These are phyloP conservation scores for Carpinus viminea DNA, from an alignment of 306 rosid genomes.

Conservation along the genomic window DNA sequence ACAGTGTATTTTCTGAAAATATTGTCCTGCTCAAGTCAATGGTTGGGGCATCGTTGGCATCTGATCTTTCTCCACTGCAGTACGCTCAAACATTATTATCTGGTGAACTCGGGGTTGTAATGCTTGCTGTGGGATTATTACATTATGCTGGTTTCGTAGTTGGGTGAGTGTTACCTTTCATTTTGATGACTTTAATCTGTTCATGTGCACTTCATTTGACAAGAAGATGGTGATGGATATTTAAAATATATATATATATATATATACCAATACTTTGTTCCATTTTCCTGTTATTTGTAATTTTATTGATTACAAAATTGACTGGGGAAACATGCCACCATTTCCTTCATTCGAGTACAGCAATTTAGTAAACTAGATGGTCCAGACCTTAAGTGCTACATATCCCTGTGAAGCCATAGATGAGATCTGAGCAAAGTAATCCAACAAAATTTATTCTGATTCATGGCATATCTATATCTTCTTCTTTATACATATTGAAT, in stretches of 20 bases:
- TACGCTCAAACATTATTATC: slow-evolving; percentile 23
- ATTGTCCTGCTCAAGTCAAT: slow-evolving; percentile 31
- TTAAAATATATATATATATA: not conserved
- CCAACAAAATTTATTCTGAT: too few species aligned
- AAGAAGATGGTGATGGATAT: not conserved
- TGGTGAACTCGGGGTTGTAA: slow-evolving; percentile 35
- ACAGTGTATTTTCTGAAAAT: slow-evolving; percentile 47
- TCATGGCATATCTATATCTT: not conserved
- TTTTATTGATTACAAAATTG: not conserved
- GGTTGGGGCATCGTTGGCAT: slow-evolving; percentile 27
- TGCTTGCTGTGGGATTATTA: slow-evolving; percentile 39
- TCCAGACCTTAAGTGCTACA: not conserved
- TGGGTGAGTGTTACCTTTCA: slow-evolving; percentile 35
- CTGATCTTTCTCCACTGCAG: slow-evolving; percentile 30
- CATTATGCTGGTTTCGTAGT: slow-evolving; percentile 44
- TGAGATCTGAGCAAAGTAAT: not conserved
- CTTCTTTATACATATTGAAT: not conserved
- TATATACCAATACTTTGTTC: not conserved
- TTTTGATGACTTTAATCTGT: not conserved
- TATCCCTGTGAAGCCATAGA: slow-evolving; percentile 5
- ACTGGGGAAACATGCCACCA: not conserved
- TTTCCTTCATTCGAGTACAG: not conserved
- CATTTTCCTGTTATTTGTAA: not conserved
- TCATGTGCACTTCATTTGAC: not conserved
- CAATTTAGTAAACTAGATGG: not conserved